Evolutionary conservation across 164 flowering plant genomes (phyloP).

Genomic region (Akebia trifoliata): DNA sequence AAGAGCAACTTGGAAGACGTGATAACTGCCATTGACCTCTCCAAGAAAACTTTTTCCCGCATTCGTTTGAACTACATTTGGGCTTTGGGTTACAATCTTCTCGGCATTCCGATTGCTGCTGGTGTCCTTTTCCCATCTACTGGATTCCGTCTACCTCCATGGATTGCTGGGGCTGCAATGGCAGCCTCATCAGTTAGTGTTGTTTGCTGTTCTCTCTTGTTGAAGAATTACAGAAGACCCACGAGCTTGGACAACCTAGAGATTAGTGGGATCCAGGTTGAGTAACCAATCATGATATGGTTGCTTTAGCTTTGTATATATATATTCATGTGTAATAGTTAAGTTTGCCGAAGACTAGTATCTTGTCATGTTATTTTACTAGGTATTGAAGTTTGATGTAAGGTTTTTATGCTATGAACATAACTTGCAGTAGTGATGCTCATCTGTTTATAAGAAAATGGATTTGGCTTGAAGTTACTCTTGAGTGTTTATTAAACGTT

Average conservation of each 20-base stretch:
- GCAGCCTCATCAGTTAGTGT: conserved; percentile 81
- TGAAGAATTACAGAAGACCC: conserved; percentile 58
- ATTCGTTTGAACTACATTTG: conserved; percentile 68
- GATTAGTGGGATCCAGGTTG: conserved; percentile 37
- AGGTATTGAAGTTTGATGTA: no score
- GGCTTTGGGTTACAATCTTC: conserved; percentile 67
- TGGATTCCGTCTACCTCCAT: conserved; percentile 63
- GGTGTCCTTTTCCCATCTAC: conserved; percentile 59
- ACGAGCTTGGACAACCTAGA: conserved; percentile 42
- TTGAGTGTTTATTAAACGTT: no score
- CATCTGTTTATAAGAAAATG: no score
- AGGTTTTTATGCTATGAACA: no score
- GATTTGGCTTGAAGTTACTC: no score
- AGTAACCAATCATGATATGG: conserved; percentile 24
- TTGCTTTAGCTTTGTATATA: no score
- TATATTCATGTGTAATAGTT: no score
- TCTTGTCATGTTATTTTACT: no score
- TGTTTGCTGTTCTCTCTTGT: conserved; percentile 56
- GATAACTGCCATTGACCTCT: conserved; percentile 71
- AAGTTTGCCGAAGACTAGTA: conserved; percentile 16
- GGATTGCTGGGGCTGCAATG: conserved; percentile 88
- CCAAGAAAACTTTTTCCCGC: conserved; percentile 56
- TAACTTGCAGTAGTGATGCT: no score
- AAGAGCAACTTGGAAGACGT: conserved; percentile 81
- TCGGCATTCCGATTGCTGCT: conserved; percentile 70